These are phyloP conservation scores for Tolypocladium tundrense DNA, from an alignment of 2,329 filamentous ascomycete genomes.

Conservation along the genomic window DNA sequence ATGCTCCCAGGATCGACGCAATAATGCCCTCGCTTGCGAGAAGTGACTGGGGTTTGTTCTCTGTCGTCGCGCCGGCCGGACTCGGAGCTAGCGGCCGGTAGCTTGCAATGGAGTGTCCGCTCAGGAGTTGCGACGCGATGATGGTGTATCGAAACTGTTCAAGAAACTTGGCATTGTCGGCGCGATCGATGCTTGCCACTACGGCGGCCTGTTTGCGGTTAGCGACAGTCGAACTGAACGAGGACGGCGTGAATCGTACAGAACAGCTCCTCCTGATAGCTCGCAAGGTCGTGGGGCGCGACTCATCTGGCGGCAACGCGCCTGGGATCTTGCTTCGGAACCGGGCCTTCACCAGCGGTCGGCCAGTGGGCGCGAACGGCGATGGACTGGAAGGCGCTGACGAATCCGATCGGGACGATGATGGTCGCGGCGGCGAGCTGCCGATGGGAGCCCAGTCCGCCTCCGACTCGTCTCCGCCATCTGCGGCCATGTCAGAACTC, in stretches of 20 bases:
- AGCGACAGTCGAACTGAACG: neutral
- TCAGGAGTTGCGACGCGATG: slow-evolving; percentile 81
- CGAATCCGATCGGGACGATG: slow-evolving; percentile 19
- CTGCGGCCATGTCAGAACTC: slow-evolving; percentile 14
- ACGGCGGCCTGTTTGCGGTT: slow-evolving; percentile 46
- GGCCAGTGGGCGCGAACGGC: slow-evolving; percentile 46
- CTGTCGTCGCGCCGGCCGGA: slow-evolving; percentile 5
- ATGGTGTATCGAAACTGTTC: slow-evolving; percentile 92
- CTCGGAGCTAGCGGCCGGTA: slow-evolving; percentile 16
- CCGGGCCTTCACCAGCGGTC: slow-evolving; percentile 41
- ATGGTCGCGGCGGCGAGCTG: slow-evolving; percentile 20
- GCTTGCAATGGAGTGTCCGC: slow-evolving; percentile 48
- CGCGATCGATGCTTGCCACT: slow-evolving; percentile 61
- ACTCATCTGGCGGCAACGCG: slow-evolving; percentile 31
- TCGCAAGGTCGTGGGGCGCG: slow-evolving; percentile 25
- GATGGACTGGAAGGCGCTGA: slow-evolving; percentile 38
- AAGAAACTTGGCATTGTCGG: slow-evolving; percentile 75
- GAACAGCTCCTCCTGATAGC: slow-evolving; percentile 40
- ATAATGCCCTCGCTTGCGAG: slow-evolving; percentile 36
- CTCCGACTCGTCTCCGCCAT: slow-evolving; percentile 38
- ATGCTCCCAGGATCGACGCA: slow-evolving; percentile 39
- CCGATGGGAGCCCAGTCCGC: slow-evolving; percentile 34
- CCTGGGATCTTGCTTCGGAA: slow-evolving; percentile 39
- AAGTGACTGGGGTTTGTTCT: slow-evolving; percentile 15
- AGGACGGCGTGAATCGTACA: slow-evolving; percentile 23